Evolutionary conservation across 2,329 filamentous ascomycete species (phyloP), one percentile per base, ranked within the genome.

Genomic region (Talaromyces sp.): DNA sequence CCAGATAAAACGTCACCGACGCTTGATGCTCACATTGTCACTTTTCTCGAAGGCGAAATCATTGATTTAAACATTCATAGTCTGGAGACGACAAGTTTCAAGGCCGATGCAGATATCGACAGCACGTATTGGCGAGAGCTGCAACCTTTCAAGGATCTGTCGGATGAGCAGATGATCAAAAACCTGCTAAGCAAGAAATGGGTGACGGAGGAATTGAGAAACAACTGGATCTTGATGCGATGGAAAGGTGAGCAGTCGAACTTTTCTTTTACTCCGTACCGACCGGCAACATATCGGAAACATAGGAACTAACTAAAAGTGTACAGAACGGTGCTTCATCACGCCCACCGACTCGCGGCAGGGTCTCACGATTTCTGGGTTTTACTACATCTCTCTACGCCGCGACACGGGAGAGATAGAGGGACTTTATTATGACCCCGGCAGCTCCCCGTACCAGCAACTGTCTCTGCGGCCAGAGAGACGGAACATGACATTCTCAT

Each of bases 1-100:
- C 86, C 86, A 2, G 77, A 82, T 62, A 80, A 80, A 59, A 77
- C 79, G 9, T 73, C 74, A 0, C 69, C 71, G 19, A 74, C 71
- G 3, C 72, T 73, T 55, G 73, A 74, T 56, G 76, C 77, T 17
- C 79, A 80, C 61, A 89, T 89, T 60, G 84, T 84, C 17, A 88
- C 86, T 2, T 89, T 85, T 68, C 79, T 89, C 51, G 86, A 88
- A 76, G 86, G 86, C 58, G 86, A 89, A 68, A 87, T 89, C 62
- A 83, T 89, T 63, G 86, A 89, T 69, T 85, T 89, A 65, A 78
- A 78, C 64, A 75, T 68, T 2, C 76, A 81, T 62, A 78, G 76
- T 0, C 67, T 81, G 13, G 76, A 80, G 63, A 81, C 79, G 11
- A 78, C 78, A 64, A 76, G 73, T 62, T 79, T 79, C 64, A 75